These are phyloP conservation scores for Pyricularia sp. DNA, from an alignment of 2,329 filamentous ascomycete species.

Conservation along the genomic window DNA sequence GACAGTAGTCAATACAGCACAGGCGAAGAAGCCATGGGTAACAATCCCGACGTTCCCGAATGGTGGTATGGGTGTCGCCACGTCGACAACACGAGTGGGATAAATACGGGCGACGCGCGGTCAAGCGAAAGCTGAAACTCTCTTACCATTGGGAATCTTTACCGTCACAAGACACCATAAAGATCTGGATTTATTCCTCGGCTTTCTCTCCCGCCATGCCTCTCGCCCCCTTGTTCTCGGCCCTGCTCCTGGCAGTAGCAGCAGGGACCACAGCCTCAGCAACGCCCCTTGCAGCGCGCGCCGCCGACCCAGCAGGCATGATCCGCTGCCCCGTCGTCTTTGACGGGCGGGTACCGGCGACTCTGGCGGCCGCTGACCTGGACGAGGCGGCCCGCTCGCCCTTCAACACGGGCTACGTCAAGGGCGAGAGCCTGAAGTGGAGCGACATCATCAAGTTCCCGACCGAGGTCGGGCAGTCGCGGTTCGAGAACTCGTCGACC, in stretches of 20 bases:
- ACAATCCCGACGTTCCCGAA: not conserved
- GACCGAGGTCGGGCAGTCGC: slow-evolving; percentile 13
- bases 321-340: slow-evolving; percentile 25
- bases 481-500: slow-evolving; percentile 23
- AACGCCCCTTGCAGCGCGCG: not conserved
- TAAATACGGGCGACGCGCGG: not conserved
- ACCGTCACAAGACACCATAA: not conserved
- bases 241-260: not conserved
- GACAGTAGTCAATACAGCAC: not conserved
- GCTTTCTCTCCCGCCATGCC: not conserved
- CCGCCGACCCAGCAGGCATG: slow-evolving; percentile 5
- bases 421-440: slow-evolving; percentile 24
- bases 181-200: not conserved
- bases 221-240: not conserved
- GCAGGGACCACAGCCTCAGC: not conserved
- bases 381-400: slow-evolving; percentile 17
- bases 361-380: slow-evolving; percentile 18
- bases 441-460: slow-evolving; percentile 26
- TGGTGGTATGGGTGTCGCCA: not conserved
- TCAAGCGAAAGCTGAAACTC: not conserved
- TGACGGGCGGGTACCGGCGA: slow-evolving; percentile 23
- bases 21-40: not conserved
- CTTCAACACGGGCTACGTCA: slow-evolving; percentile 27
- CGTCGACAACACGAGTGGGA: not conserved
- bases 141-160: too few relatives aligned